A percentile compares a stretch with the other conserved stretches of the same genome.
phyloP scores from a whole-genome alignment of 495 filamentous ascomycete genomes.

The Parathielavia appendiculata region DNA sequence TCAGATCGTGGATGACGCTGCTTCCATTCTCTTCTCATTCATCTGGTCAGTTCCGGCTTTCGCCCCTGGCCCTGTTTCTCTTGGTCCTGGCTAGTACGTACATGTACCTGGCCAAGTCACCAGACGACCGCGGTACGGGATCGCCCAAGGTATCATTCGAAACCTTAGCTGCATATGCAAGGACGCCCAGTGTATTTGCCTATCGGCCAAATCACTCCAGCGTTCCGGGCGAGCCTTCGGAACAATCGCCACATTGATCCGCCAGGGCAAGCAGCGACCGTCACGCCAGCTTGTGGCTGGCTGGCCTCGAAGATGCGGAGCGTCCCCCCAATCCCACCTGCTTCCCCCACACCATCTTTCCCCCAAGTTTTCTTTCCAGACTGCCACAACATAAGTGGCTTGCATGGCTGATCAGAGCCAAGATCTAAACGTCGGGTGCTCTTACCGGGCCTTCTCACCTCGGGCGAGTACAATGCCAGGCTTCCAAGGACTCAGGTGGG shows the following conservation, averaged over 20 bases:
- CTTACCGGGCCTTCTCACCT: constrained; percentile 11
- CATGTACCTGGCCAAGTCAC: not conserved
- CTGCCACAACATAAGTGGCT: constrained; percentile 15
- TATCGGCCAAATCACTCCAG: constrained; percentile 14
- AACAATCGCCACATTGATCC: constrained; percentile 20
- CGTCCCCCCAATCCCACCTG: constrained; percentile 2
- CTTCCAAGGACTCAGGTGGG: not conserved
- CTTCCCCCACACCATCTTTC: not conserved
- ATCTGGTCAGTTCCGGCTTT: not conserved
- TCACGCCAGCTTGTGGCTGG: constrained; percentile 6
- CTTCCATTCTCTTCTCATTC: not conserved
- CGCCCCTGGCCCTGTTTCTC: not conserved
- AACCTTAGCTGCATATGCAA: constrained; percentile 13
- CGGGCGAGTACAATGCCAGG: not conserved
- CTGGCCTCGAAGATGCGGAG: too few species aligned
- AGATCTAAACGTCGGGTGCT: constrained; percentile 8
- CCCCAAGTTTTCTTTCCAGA: constrained; percentile 4
- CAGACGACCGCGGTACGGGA: not conserved
- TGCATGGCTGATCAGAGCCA: constrained; percentile 8
- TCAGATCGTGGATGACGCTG: not conserved
- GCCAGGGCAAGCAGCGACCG: constrained; percentile 8
- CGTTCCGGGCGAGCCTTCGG: constrained; percentile 18
- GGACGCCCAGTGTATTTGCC: constrained; percentile 5
- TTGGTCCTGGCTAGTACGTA: constrained; percentile 1
- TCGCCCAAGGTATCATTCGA: not conserved